Percentiles rank a stretch among this genome's conserved stretches.
Evolutionary conservation across 345 rosid species (phyloP).

Genomic region (Sonneratia alba): DNA sequence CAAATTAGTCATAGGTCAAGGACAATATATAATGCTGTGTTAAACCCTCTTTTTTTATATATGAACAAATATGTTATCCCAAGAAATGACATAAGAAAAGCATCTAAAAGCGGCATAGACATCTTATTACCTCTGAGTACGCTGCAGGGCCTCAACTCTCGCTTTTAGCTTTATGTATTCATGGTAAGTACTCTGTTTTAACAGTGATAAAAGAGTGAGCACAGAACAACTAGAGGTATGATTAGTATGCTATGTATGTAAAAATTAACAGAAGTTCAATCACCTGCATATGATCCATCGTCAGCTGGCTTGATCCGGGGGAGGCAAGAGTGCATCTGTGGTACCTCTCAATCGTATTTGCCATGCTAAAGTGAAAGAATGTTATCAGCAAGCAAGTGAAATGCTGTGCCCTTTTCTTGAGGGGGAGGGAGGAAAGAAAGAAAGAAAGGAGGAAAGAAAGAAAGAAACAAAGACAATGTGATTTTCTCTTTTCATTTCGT

Average conservation of each 20-base stretch:
- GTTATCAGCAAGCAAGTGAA: background rate
- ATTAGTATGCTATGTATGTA: background rate
- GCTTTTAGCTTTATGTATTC: constrained; percentile 60
- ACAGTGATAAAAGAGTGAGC: background rate
- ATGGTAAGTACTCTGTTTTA: constrained; percentile 43
- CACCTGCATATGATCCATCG: constrained; percentile 44
- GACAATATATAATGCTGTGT: too few species aligned
- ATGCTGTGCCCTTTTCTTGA: background rate
- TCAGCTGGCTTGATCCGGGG: constrained; percentile 28
- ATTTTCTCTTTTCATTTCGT: too few species aligned
- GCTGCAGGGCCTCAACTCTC: constrained; percentile 50
- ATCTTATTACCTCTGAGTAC: constrained; percentile 49
- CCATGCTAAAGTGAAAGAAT: constrained; percentile 30
- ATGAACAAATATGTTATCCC: too few species aligned
- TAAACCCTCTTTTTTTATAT: too few species aligned
- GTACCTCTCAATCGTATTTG: constrained; percentile 55
- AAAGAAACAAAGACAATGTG: background rate
- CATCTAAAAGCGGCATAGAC: too few species aligned
- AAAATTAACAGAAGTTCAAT: background rate
- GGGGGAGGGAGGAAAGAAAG: too few species aligned
- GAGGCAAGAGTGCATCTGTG: constrained; percentile 39
- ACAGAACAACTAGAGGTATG: background rate
- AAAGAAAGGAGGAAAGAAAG: background rate
- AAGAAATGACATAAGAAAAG: background rate
- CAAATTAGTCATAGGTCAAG: too few species aligned